phyloP scores from a whole-genome alignment of 2,329 filamentous ascomycete species.

The Stagonosporopsis rhizophila region DNA sequence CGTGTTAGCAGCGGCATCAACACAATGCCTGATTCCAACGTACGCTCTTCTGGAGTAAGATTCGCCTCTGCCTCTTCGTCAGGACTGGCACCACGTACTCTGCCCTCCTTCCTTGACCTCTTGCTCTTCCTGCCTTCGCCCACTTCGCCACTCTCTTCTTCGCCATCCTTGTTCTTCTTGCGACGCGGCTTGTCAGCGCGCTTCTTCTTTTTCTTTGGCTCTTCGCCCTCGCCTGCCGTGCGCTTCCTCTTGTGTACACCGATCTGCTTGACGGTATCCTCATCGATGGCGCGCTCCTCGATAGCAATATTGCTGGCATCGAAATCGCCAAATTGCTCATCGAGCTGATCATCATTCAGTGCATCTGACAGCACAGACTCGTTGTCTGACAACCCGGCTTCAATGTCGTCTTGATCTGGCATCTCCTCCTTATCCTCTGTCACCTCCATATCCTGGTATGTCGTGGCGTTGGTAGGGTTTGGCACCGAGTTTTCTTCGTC shows the following conservation, averaged over 20 bases:
- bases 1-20: not conserved
- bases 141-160: conserved; percentile 58
- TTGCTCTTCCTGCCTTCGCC: conserved; percentile 60
- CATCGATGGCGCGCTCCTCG: conserved; percentile 67
- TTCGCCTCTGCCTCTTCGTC: conserved; percentile 77
- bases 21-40: conserved; percentile 40
- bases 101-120: conserved; percentile 52
- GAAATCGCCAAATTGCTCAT: conserved; percentile 62
- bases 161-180: conserved; percentile 58
- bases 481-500: conserved; percentile 58
- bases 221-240: conserved; percentile 63
- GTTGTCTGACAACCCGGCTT: conserved; percentile 61
- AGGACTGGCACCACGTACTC: conserved; percentile 45
- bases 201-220: conserved; percentile 75
- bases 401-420: conserved; percentile 47
- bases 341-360: conserved; percentile 69
- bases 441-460: conserved; percentile 55
- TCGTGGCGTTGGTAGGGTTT: conserved; percentile 52
- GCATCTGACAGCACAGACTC: conserved; percentile 68
- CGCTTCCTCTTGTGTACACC: conserved; percentile 71
- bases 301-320: conserved; percentile 67
- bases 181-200: conserved; percentile 61
- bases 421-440: conserved; percentile 49
- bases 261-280: conserved; percentile 66
- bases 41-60: conserved; percentile 82